Evolutionary conservation across 192 early-diverging fungal species (phyloP), one percentile per base, ranked within the genome.

Genomic region (Coemansia sp.): DNA sequence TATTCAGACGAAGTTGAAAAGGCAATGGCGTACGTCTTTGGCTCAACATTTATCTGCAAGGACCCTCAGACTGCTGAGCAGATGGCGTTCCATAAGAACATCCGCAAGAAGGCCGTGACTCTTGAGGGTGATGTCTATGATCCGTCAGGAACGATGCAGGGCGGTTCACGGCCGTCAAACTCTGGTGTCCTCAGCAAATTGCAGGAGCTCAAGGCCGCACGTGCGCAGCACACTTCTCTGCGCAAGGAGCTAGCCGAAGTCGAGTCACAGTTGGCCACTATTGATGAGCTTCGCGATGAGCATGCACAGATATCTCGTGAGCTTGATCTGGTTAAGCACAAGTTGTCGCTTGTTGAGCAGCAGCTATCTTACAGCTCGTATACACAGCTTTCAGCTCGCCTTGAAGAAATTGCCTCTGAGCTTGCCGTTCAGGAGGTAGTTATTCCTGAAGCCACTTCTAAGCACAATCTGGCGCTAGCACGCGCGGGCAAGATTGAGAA

Each of bases 61-160:
- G 94, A 97, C 67, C 81, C 87, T 0, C 81, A 84, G 14, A 86
- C 87, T 0, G 94, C 94, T 2, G 93, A 94, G 69, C 65, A 78
- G 30, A 87, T 98, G 25, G 91, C 97, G 1, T 99, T 95, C 70
- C 81, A 94, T 81, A 84, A 89, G 53, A 80, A 80, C 42, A 87
- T 99, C 34, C 81, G 85, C 14, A 69, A 86, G 43, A 89, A 91
- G 56, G 94, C 91, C n/a, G 91, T 99, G n/a, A 98, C 97, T 4
- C 67, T 90, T 0, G 95, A 97, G 30, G 97, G 97, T 40, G 97
- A 99, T 71, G 83, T 93, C 3, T 99, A 99, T 69, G 94, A 98
- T 62, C 95, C 97, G 10, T 84, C 86, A 14, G 97, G 97, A 25
- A 90, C 89, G 4, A 83, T 99, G 57, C 88, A 93, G 13, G 97